phyloP scores from a whole-genome alignment of 2,329 filamentous ascomycete species.

The Parastagonospora avenae region DNA sequence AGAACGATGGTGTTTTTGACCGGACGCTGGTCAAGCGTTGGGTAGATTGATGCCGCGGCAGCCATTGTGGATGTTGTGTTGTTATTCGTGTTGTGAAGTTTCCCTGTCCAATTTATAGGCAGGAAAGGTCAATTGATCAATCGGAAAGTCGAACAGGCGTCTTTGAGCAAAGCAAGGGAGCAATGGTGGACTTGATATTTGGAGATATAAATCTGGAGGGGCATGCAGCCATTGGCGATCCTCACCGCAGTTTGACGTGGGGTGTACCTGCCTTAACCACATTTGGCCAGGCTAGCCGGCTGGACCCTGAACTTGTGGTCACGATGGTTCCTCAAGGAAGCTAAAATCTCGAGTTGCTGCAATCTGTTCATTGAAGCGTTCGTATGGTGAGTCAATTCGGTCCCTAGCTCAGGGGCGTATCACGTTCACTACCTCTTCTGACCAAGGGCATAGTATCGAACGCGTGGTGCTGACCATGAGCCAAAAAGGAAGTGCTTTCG shows the following conservation, averaged over 20 bases:
- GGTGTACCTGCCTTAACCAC: conserved; percentile 16
- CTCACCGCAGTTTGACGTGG: conserved; percentile 29
- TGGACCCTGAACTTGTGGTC: conserved; percentile 12
- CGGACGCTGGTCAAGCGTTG: conserved; percentile 80
- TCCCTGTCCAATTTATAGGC: not conserved
- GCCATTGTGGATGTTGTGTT: conserved; percentile 38
- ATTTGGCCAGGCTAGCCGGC: conserved; percentile 8
- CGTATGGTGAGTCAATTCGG: not conserved
- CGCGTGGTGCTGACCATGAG: conserved; percentile 8
- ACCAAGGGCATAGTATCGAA: not conserved
- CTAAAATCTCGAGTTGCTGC: conserved; percentile 4
- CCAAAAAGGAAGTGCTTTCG: conserved; percentile 13
- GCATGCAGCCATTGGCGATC: conserved; percentile 23
- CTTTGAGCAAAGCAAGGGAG: conserved; percentile 12
- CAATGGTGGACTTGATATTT: conserved; percentile 8
- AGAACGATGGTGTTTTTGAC: conserved; percentile 92
- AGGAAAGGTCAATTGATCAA: not conserved
- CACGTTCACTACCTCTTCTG: not conserved
- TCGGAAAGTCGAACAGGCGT: not conserved
- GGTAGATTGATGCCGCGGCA: conserved; percentile 59
- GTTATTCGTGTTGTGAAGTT: not conserved
- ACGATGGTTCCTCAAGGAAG: conserved; percentile 10
- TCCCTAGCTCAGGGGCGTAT: not conserved
- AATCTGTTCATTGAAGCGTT: conserved; percentile 8
- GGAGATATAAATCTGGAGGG: conserved; percentile 23